These are phyloP conservation scores for Colletotrichum scovillei DNA, from an alignment of 2,329 filamentous ascomycete species.

Conservation along the genomic window DNA sequence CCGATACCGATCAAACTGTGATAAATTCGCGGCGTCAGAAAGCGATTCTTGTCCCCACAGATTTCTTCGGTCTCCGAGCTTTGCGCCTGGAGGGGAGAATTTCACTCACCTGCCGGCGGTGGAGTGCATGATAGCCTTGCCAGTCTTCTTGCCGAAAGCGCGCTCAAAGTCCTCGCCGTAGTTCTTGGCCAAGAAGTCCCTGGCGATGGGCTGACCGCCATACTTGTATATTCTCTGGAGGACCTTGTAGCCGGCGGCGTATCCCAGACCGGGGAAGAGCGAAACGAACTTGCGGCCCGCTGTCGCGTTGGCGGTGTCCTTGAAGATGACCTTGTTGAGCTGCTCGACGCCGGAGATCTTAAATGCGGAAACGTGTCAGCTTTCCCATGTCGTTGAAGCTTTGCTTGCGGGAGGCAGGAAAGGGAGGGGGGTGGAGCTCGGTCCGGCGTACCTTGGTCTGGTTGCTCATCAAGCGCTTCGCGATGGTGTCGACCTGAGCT, in stretches of 20 bases:
- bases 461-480: conserved; percentile 99
- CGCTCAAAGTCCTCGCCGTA: conserved; percentile 86
- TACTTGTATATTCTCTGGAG: conserved; percentile 99
- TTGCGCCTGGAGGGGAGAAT: neutral
- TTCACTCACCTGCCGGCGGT: conserved; percentile 82
- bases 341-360: conserved; percentile 55
- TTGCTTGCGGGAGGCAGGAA: neutral
- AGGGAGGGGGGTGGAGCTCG: conserved; percentile 44
- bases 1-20: conserved; percentile 91
- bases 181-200: conserved; percentile 86
- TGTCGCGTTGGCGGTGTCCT: conserved; percentile 81
- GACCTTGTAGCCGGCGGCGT: conserved; percentile 98
- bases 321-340: conserved; percentile 94
- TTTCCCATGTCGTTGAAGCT: neutral
- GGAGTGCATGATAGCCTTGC: conserved; percentile 98
- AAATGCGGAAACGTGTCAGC: conserved; percentile 6
- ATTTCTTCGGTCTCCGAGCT: neutral
- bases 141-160: conserved; percentile 94
- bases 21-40: neutral
- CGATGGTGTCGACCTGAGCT: conserved; percentile 92
- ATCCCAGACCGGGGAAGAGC: conserved; percentile 95
- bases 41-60: neutral
- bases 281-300: conserved; percentile 86
- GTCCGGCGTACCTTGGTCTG: conserved; percentile 67
- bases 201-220: conserved; percentile 93